Evolutionary conservation across 2,329 filamentous ascomycete genomes (phyloP).

Genomic region (Teratosphaeria gauchensis): DNA sequence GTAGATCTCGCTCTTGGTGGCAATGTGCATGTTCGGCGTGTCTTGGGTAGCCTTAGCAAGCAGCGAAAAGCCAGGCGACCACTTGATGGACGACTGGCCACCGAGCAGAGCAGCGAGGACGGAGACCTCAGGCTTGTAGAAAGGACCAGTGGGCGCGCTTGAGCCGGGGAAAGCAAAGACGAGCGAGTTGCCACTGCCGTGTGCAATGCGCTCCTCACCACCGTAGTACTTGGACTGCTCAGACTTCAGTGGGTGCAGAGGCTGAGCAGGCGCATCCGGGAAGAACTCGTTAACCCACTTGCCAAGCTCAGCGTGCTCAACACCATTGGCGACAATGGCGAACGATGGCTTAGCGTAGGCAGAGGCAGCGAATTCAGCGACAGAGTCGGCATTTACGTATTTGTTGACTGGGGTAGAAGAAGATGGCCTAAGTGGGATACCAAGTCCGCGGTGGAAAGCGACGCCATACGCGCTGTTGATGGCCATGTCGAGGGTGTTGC

Average conservation of each 20-base stretch:
- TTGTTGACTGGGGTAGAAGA: slow-evolving; percentile 62
- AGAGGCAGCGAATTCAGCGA: slow-evolving; percentile 65
- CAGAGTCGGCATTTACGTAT: slow-evolving; percentile 67
- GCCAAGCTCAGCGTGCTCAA: slow-evolving; percentile 61
- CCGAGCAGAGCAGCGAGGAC: slow-evolving; percentile 85
- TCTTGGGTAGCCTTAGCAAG: slow-evolving; percentile 68
- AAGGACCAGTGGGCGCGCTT: slow-evolving; percentile 58
- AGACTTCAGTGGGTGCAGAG: slow-evolving; percentile 47
- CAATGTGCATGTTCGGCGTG: slow-evolving; percentile 56
- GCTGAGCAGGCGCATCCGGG: slow-evolving; percentile 51
- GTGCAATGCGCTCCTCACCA: slow-evolving; percentile 83
- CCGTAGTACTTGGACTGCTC: slow-evolving; percentile 78
- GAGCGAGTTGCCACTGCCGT: slow-evolving; percentile 67
- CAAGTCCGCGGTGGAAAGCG: slow-evolving; percentile 90
- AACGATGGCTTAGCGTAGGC: slow-evolving; percentile 88
- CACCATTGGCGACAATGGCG: slow-evolving; percentile 82
- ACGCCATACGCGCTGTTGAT: slow-evolving; percentile 76
- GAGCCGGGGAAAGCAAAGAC: slow-evolving; percentile 91
- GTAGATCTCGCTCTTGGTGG: slow-evolving; percentile 73
- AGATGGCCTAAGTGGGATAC: slow-evolving; percentile 64
- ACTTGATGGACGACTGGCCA: slow-evolving; percentile 87
- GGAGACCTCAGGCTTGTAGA: slow-evolving; percentile 80
- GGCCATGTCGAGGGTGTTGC: slow-evolving; percentile 57
- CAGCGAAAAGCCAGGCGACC: slow-evolving; percentile 85
- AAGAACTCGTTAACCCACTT: slow-evolving; percentile 96